Percentiles rank a stretch among this genome's conserved stretches.
Evolutionary conservation across 2,329 filamentous ascomycete genomes (phyloP).

Genomic region (Colletotrichum musae): DNA sequence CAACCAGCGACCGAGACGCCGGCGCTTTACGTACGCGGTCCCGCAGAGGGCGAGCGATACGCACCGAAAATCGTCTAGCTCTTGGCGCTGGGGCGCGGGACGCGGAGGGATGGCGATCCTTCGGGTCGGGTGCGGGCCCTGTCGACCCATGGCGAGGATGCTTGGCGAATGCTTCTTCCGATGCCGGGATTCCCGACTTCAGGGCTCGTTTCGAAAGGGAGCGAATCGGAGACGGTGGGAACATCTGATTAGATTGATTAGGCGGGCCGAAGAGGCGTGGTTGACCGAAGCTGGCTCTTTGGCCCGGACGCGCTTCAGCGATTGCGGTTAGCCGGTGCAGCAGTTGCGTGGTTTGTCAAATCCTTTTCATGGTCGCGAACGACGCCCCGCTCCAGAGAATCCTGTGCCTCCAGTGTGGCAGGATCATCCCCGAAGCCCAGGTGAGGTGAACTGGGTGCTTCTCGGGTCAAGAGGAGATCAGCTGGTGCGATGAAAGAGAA

Average conservation of each 20-base stretch:
- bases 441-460: too few relatives aligned
- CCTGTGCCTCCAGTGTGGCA: too few relatives aligned
- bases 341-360: too few relatives aligned
- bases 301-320: too few relatives aligned
- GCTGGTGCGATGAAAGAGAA: too few relatives aligned
- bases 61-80: slow-evolving; percentile 11
- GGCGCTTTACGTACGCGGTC: slow-evolving; percentile 1
- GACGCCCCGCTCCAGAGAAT: too few relatives aligned
- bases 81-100: not conserved
- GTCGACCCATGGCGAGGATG: not conserved
- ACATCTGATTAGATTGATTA: slow-evolving; percentile 23
- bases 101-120: slow-evolving; percentile 15
- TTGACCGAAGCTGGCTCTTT: not conserved
- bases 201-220: not conserved
- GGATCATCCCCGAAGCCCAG: too few relatives aligned
- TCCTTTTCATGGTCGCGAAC: too few relatives aligned
- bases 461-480: too few relatives aligned
- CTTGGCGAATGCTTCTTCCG: slow-evolving; percentile 16
- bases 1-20: not conserved
- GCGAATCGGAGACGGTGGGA: not conserved
- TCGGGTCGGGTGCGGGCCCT: slow-evolving; percentile 15
- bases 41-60: slow-evolving; percentile 1
- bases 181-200: slow-evolving; percentile 15
- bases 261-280: not conserved
- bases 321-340: too few relatives aligned